Conservation (phyloP, 1,284 basidiomycete genomes). For the Agroathelia rolfsii region DNA sequence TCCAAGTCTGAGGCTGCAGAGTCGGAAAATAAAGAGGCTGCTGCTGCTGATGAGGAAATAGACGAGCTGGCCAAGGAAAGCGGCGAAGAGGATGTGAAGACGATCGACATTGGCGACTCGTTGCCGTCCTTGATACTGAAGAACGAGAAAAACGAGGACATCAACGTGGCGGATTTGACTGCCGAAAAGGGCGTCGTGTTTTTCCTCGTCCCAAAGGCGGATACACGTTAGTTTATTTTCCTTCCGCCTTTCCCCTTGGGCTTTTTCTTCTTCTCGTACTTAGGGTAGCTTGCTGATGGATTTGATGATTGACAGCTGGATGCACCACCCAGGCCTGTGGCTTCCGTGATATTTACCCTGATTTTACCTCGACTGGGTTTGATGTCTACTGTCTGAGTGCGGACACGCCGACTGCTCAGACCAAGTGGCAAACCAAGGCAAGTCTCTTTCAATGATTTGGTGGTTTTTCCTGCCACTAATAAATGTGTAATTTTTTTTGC, state of each 20-base stretch:
- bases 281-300: slow-evolving; percentile 6
- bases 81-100: slow-evolving; percentile 21
- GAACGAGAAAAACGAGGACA: slow-evolving; percentile 68
- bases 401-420: slow-evolving; percentile 71
- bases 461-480: slow-evolving; percentile 1
- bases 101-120: slow-evolving; percentile 65
- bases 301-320: slow-evolving; percentile 43
- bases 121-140: slow-evolving; percentile 71
- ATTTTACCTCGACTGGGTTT: slow-evolving; percentile 63
- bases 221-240: slow-evolving; percentile 56
- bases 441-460: slow-evolving; percentile 14
- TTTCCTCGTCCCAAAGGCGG: slow-evolving; percentile 80
- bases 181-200: slow-evolving; percentile 70
- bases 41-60: slow-evolving; percentile 16
- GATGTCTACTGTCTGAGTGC: slow-evolving; percentile 81
- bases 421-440: slow-evolving; percentile 79
- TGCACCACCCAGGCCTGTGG: slow-evolving; percentile 87
- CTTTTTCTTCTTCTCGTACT: too few species aligned
- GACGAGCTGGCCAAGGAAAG: slow-evolving; percentile 13
- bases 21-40: slow-evolving; percentile 22
- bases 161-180: slow-evolving; percentile 51
- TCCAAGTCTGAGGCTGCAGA: slow-evolving; percentile 17
- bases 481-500: slow-evolving; percentile 1
- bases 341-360: slow-evolving; percentile 73
- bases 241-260: slow-evolving; percentile 5